Base-by-base conservation (phyloP, 2,329 filamentous ascomycete species). In the Aspergillus pseudoviridinutans region DNA sequence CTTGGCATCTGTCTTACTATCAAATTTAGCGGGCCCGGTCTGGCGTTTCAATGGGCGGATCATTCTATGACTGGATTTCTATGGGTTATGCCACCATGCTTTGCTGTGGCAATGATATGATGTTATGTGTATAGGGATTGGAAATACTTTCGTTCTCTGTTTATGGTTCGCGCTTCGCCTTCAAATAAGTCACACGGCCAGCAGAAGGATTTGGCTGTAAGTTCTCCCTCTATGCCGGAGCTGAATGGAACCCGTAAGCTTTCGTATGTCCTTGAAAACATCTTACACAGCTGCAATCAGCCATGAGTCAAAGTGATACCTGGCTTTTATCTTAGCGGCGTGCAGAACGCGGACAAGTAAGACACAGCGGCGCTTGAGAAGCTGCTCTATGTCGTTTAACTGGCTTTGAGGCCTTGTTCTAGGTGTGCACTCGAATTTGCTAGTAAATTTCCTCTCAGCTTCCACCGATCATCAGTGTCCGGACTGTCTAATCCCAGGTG, bases 21-120 rank as follows among this genome's bases (percentile, higher is more conserved):
- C 55, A 49, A 51, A 63, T 65, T 70, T 68, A 71, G 69, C 68
- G 69, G 65, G 63, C 60, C 62, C 59, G 66, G 63, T 54, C 44
- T 60, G 67, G 67, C 66, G 67, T 66, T 68, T 57, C 49, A 56
- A 58, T 59, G 62, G 63, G 54, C 47, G 57, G 61, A 55, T 17
- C 32, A 58, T 56, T 60, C 49, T 65, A 54, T 57, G 60, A 58
- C 46, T 57, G 61, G 56, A 47, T 51, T 65, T 65, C 56, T 50
- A 58, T 63, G 60, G 53, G 59, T 32, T 55, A 59, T 50, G 64
- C 58, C 59, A 60, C 58, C 32, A 3, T 38, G 14, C 14, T 56
- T 53, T 24, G 50, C 57, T 44, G 56, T 54, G 63, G 60, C 54
- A 51, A 56, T 59, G 57, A 57, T 51, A 55, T 56, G 58, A 59